These are phyloP conservation scores for Kipferlia bialata DNA, from an alignment of 78 protist genomes.

Conservation along the genomic window DNA sequence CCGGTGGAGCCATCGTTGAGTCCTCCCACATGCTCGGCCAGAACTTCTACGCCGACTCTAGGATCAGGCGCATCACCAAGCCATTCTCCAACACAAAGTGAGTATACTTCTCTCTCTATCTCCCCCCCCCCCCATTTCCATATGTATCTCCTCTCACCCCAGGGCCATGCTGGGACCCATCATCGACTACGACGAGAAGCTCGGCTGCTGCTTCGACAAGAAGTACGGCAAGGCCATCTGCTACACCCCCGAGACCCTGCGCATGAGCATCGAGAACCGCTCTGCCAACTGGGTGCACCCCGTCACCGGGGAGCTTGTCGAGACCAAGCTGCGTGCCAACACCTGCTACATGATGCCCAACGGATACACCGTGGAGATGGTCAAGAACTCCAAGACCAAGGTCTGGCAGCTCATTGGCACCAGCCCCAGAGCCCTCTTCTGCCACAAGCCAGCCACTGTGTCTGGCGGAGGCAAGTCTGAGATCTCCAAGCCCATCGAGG, in stretches of 20 bases:
- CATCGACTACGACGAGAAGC: neutral
- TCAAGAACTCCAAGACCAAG: neutral
- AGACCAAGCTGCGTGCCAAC: neutral
- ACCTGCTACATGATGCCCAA: neutral
- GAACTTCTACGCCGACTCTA: neutral
- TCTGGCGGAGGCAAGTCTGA: constrained; percentile 28
- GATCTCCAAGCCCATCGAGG: constrained; percentile 14
- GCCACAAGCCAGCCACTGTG: constrained; percentile 15
- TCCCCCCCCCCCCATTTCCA: too few relatives aligned
- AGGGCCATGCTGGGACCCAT: neutral
- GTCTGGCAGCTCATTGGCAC: constrained; percentile 8
- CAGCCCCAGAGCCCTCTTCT: neutral
- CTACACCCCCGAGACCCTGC: neutral
- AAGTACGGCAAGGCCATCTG: neutral
- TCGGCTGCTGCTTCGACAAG: constrained; percentile 2
- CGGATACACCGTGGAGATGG: constrained; percentile 10
- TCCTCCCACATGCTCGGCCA: constrained; percentile 2
- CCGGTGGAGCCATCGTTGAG: constrained; percentile 7
- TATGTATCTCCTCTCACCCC: neutral
- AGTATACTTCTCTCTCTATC: too few relatives aligned
- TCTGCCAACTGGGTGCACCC: neutral
- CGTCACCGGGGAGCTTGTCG: neutral
- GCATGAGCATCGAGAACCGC: neutral
- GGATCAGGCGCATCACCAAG: neutral
- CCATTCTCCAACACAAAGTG: too few relatives aligned